phyloP scores from a whole-genome alignment of 768 basidiomycete genomes.

The Lepiota venenata region DNA sequence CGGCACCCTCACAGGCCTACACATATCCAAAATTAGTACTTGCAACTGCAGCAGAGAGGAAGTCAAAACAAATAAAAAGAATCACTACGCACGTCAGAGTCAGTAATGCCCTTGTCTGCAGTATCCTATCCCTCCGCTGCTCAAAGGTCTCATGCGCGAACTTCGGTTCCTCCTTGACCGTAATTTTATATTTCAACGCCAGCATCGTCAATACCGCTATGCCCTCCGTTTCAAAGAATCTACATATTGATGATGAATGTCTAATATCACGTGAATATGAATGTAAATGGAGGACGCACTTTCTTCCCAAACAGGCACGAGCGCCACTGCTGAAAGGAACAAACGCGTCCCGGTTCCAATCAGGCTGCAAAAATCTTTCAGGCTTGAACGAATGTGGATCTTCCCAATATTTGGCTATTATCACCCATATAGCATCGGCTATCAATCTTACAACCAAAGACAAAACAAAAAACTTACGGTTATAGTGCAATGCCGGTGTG shows the following conservation, averaged over 20 bases:
- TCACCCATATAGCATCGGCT: background rate
- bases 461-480: conserved; percentile 23
- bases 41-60: no score
- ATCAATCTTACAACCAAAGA: conserved; percentile 14
- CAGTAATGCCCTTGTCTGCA: conserved; percentile 26
- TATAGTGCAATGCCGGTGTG: conserved; percentile 35
- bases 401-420: conserved; percentile 42
- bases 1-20: conserved; percentile 2
- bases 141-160: conserved; percentile 43
- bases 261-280: background rate
- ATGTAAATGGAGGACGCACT: conserved; percentile 20
- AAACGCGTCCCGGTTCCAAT: conserved; percentile 19
- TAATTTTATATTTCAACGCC: conserved; percentile 40
- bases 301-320: conserved; percentile 43
- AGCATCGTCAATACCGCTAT: conserved; percentile 44
- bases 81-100: conserved; percentile 19
- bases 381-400: conserved; percentile 36
- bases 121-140: conserved; percentile 35
- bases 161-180: conserved; percentile 44
- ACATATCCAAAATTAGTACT: no score
- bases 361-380: conserved; percentile 14
- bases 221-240: conserved; percentile 45
- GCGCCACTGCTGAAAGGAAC: conserved; percentile 27
- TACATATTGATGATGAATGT: conserved; percentile 12
- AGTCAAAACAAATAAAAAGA: background rate